phyloP scores from a whole-genome alignment of 768 basidiomycete species.

The Boletus edulis region DNA sequence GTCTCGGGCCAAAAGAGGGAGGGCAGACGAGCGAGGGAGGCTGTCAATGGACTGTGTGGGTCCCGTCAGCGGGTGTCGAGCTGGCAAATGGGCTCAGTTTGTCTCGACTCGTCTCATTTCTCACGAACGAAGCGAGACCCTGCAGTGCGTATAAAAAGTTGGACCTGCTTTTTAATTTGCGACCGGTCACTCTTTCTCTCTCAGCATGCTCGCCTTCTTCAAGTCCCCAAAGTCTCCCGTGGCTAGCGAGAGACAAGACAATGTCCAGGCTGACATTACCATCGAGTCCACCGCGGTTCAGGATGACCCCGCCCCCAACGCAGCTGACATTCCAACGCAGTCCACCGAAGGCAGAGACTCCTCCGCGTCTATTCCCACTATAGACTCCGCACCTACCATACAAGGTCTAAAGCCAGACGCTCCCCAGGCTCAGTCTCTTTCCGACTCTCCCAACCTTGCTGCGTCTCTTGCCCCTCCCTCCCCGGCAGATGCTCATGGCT shows the following conservation, averaged over 20 bases:
- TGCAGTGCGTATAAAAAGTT: constrained; percentile 31
- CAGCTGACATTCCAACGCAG: too few relatives aligned
- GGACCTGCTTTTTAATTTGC: constrained; percentile 1
- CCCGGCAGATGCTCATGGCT: neutral
- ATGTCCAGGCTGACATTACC: constrained; percentile 1
- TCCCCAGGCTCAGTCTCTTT: constrained; percentile 8
- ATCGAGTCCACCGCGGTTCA: neutral
- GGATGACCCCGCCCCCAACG: neutral
- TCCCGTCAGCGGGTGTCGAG: neutral
- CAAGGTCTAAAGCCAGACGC: constrained; percentile 12
- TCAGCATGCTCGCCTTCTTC: constrained; percentile 26
- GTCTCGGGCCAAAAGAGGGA: too few relatives aligned
- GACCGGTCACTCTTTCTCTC: neutral
- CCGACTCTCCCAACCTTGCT: constrained; percentile 18
- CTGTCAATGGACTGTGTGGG: neutral
- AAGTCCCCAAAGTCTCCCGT: constrained; percentile 9
- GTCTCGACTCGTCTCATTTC: constrained; percentile 12
- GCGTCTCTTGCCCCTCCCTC: constrained; percentile 22
- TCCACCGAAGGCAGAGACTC: constrained; percentile 14
- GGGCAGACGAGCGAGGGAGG: too few relatives aligned
- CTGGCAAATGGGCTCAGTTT: neutral
- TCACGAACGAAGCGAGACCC: constrained; percentile 26
- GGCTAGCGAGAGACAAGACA: neutral
- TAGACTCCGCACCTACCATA: constrained; percentile 24
- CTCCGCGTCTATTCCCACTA: constrained; percentile 18